Conservation (phyloP, 805 yeast genomes). For the Wickerhamiella nectarea region DNA sequence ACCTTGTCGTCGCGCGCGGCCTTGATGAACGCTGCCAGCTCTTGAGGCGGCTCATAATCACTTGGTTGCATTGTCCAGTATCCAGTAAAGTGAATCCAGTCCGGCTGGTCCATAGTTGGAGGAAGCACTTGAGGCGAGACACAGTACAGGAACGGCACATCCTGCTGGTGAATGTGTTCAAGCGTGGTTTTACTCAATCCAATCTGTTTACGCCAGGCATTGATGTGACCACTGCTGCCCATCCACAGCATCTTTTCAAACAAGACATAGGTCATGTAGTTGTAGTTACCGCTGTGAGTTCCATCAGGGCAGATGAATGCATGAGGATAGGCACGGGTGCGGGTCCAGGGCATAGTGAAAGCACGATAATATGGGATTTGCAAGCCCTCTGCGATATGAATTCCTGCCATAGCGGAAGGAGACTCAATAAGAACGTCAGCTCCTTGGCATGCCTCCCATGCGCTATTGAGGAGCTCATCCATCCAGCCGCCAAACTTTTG, state of each 20-base stretch:
- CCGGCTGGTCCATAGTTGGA: slow-evolving; percentile 84
- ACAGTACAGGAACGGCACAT: slow-evolving; percentile 79
- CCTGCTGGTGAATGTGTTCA: slow-evolving; percentile 55
- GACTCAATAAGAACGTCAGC: slow-evolving; percentile 80
- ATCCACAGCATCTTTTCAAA: slow-evolving; percentile 91
- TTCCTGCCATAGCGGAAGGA: slow-evolving; percentile 94
- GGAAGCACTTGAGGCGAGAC: slow-evolving; percentile 82
- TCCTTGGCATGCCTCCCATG: slow-evolving; percentile 79
- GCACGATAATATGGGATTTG: slow-evolving; percentile 86
- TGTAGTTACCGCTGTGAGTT: slow-evolving; percentile 83
- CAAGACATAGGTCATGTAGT: slow-evolving; percentile 80
- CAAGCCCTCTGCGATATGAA: slow-evolving; percentile 87
- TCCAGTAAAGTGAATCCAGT: slow-evolving; percentile 92
- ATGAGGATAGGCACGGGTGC: slow-evolving; percentile 91
- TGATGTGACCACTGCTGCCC: slow-evolving; percentile 76
- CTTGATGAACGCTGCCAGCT: slow-evolving; percentile 43
- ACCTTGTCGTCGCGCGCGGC: slow-evolving; percentile 47
- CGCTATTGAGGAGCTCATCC: slow-evolving; percentile 47
- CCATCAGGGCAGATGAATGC: slow-evolving; percentile 92
- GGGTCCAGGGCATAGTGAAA: slow-evolving; percentile 97
- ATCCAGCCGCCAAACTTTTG: slow-evolving; percentile 74
- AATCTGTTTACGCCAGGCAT: slow-evolving; percentile 71
- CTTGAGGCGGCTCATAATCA: slow-evolving; percentile 47
- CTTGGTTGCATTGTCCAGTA: slow-evolving; percentile 72
- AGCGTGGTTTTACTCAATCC: slow-evolving; percentile 56